Conservation (phyloP, 768 basidiomycete genomes). For the Jaapia argillacea region DNA sequence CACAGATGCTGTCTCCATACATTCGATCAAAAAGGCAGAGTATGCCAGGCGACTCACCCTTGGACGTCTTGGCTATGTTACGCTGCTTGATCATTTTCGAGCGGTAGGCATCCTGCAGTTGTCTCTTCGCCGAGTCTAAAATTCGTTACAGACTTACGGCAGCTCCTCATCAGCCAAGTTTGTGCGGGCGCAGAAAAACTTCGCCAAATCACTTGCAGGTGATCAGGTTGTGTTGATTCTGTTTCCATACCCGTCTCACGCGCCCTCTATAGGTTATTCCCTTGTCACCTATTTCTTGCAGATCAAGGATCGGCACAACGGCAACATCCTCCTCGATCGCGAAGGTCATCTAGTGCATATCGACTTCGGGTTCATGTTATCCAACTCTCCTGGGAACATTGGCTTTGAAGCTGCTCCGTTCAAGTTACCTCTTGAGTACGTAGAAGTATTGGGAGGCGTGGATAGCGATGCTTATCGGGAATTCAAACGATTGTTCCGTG, state of each 20-base stretch:
- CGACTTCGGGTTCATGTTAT: constrained; percentile 97
- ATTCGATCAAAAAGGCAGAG: constrained; percentile 98
- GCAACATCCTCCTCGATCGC: constrained; percentile 92
- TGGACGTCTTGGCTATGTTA: constrained; percentile 79
- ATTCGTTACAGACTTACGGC: constrained; percentile 65
- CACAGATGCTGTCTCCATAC: constrained; percentile 95
- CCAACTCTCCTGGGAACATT: constrained; percentile 94
- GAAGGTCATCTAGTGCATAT: constrained; percentile 95
- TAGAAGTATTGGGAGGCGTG: constrained; percentile 89
- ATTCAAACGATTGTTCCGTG: constrained; percentile 81
- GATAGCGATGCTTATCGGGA: constrained; percentile 67
- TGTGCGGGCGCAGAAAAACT: constrained; percentile 84
- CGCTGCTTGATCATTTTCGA: constrained; percentile 86
- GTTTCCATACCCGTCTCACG: too few relatives aligned
- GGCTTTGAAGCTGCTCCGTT: constrained; percentile 99
- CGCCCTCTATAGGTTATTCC: constrained; percentile 64
- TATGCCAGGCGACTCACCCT: constrained; percentile 82
- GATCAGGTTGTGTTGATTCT: constrained; percentile 8
- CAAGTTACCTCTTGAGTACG: constrained; percentile 90
- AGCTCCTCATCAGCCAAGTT: constrained; percentile 82
- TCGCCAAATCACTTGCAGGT: constrained; percentile 88
- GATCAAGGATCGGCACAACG: constrained; percentile 98
- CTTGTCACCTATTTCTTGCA: constrained; percentile 94
- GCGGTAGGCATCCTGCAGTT: constrained; percentile 44
- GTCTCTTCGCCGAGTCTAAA: background rate